These are phyloP conservation scores for Amorphotheca resinae DNA, from an alignment of 495 filamentous ascomycete genomes.

Conservation along the genomic window DNA sequence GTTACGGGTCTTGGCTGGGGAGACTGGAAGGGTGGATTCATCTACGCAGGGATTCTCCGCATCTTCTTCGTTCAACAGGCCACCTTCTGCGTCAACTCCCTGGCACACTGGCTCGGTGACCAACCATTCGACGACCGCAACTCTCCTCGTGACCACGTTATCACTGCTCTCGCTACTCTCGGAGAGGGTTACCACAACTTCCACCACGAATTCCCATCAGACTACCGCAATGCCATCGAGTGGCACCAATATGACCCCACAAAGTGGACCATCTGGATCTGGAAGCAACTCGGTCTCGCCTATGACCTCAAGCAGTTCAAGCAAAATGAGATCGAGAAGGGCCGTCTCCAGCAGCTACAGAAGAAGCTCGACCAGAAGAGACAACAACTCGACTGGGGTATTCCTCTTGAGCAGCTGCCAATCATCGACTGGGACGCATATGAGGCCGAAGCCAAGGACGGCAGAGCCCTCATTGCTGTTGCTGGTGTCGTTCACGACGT, in stretches of 20 bases:
- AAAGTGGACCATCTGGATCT: slow-evolving; percentile 92
- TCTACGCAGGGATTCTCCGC: slow-evolving; percentile 90
- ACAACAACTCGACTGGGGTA: slow-evolving; percentile 84
- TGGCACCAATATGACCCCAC: slow-evolving; percentile 99
- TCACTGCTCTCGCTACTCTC: slow-evolving; percentile 90
- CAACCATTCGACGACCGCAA: slow-evolving; percentile 99
- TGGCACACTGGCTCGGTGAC: slow-evolving; percentile 98
- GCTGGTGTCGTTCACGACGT: slow-evolving; percentile 96
- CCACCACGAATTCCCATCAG: slow-evolving; percentile 98
- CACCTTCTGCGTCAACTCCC: slow-evolving; percentile 98
- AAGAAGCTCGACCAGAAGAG: slow-evolving; percentile 99
- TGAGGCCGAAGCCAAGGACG: slow-evolving; percentile 74
- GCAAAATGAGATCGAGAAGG: slow-evolving; percentile 97
- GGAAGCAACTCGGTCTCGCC: slow-evolving; percentile 89
- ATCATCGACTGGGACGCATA: slow-evolving; percentile 97
- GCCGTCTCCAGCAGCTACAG: slow-evolving; percentile 89
- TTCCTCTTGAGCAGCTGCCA: slow-evolving; percentile 83
- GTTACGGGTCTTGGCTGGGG: slow-evolving; percentile 81
- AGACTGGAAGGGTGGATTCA: slow-evolving; percentile 82
- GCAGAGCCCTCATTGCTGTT: slow-evolving; percentile 74
- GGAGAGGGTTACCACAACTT: slow-evolving; percentile 99
- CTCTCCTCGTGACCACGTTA: slow-evolving; percentile 90
- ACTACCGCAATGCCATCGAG: slow-evolving; percentile 96
- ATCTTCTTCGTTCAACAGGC: slow-evolving; percentile 99
- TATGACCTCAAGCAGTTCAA: slow-evolving; percentile 97